Conservation (phyloP, 139 green algal species). For the Bryopsis sp. region DNA sequence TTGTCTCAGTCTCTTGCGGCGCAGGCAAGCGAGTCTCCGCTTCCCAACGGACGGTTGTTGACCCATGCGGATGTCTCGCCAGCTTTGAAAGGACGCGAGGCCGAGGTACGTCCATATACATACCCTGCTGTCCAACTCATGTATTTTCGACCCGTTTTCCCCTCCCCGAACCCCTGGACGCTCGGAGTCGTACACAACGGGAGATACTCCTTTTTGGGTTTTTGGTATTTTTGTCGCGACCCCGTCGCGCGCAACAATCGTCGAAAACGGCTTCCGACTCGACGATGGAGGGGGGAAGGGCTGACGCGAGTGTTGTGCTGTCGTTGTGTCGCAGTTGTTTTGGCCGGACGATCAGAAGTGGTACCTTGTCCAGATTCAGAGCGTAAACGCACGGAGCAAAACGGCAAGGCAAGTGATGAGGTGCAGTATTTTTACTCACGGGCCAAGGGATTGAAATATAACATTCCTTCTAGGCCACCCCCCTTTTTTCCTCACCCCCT, state of each 20-base stretch:
- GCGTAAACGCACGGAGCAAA: slow-evolving; percentile 45
- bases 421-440: background rate
- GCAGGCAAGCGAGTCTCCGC: too few species aligned
- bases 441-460: too few species aligned
- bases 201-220: too few species aligned
- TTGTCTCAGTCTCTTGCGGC: too few species aligned
- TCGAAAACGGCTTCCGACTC: too few species aligned
- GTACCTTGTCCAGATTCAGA: slow-evolving; percentile 74
- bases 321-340: slow-evolving; percentile 54
- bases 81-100: slow-evolving; percentile 51
- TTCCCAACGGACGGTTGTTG: slow-evolving; percentile 38
- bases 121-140: background rate
- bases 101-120: slow-evolving; percentile 48
- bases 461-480: too few species aligned
- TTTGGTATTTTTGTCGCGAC: too few species aligned
- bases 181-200: too few species aligned
- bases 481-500: too few species aligned
- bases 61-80: slow-evolving; percentile 39
- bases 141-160: background rate
- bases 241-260: too few species aligned
- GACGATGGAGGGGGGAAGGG: too few species aligned
- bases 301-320: background rate
- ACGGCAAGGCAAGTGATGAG: slow-evolving; percentile 57
- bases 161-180: too few species aligned
- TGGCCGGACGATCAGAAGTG: slow-evolving; percentile 84